These are phyloP conservation scores for Saturnispora galanensis DNA, from an alignment of 805 yeast genomes.

Conservation along the genomic window DNA sequence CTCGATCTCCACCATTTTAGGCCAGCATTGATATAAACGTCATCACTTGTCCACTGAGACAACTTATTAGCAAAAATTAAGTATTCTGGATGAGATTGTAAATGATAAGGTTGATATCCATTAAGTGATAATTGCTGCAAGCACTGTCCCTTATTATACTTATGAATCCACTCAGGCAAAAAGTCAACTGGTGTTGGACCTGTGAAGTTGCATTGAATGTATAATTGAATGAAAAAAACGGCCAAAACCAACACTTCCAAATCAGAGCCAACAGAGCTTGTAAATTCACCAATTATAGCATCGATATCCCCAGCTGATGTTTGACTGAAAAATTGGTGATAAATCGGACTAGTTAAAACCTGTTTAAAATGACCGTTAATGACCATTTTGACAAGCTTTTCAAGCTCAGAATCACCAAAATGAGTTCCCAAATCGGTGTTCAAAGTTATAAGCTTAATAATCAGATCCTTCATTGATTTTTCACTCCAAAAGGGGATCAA, in stretches of 20 bases:
- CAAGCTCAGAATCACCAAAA: conserved; percentile 3
- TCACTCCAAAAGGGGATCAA: background rate
- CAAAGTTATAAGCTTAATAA: conserved; percentile 1
- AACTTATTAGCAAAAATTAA: background rate
- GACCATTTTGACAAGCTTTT: background rate
- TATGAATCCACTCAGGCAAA: conserved; percentile 5
- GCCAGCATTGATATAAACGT: conserved; percentile 35
- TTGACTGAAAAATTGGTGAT: conserved; percentile 8
- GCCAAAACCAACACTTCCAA: conserved; percentile 31
- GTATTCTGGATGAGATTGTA: conserved; percentile 19
- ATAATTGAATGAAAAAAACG: conserved; percentile 54
- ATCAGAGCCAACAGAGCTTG: background rate
- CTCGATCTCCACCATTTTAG: conserved; percentile 71
- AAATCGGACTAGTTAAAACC: conserved; percentile 13
- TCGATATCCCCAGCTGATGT: background rate
- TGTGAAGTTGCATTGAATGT: conserved; percentile 68
- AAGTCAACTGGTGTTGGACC: conserved; percentile 52
- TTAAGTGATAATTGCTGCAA: conserved; percentile 16
- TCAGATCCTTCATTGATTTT: conserved; percentile 1
- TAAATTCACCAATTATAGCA: background rate
- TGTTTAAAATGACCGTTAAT: conserved; percentile 7
- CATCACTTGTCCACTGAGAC: conserved; percentile 7
- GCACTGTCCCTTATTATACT: conserved; percentile 1
- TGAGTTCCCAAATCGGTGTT: conserved; percentile 2
- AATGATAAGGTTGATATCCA: conserved; percentile 65